Conservation (phyloP, 768 basidiomycete species). For the Astraeus odoratus region DNA sequence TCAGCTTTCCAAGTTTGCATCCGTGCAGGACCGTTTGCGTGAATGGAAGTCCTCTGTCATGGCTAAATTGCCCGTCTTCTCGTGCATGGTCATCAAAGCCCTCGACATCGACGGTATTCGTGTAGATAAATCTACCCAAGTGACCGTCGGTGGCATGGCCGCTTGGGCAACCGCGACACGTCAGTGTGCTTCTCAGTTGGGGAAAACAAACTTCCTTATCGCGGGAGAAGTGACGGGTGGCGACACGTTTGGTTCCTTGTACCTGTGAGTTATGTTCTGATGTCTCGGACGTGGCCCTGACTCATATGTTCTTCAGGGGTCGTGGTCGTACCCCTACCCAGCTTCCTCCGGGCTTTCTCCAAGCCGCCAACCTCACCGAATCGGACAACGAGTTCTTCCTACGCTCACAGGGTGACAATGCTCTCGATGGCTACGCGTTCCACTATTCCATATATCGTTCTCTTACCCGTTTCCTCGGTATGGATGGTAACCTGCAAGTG, state of each 20-base stretch:
- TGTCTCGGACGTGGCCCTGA: background rate
- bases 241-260: constrained; percentile 81
- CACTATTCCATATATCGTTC: constrained; percentile 93
- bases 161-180: constrained; percentile 71
- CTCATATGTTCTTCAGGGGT: constrained; percentile 41
- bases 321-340: constrained; percentile 80
- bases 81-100: constrained; percentile 82
- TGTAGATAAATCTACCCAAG: constrained; percentile 91
- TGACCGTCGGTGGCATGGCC: constrained; percentile 76
- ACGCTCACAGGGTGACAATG: constrained; percentile 53
- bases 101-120: constrained; percentile 93
- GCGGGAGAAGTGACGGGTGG: constrained; percentile 94
- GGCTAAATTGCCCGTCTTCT: constrained; percentile 68
- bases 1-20: constrained; percentile 91
- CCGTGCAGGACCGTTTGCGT: constrained; percentile 91
- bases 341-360: constrained; percentile 58
- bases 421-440: constrained; percentile 78
- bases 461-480: constrained; percentile 81
- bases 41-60: constrained; percentile 85
- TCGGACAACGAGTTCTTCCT: constrained; percentile 70
- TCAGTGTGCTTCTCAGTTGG: constrained; percentile 60
- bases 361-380: constrained; percentile 61
- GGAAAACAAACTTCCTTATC: constrained; percentile 87
- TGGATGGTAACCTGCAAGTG: constrained; percentile 92
- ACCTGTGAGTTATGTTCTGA: constrained; percentile 48